Conservation (phyloP, 2,329 filamentous ascomycete species). For the Hypoxylon sp. region DNA sequence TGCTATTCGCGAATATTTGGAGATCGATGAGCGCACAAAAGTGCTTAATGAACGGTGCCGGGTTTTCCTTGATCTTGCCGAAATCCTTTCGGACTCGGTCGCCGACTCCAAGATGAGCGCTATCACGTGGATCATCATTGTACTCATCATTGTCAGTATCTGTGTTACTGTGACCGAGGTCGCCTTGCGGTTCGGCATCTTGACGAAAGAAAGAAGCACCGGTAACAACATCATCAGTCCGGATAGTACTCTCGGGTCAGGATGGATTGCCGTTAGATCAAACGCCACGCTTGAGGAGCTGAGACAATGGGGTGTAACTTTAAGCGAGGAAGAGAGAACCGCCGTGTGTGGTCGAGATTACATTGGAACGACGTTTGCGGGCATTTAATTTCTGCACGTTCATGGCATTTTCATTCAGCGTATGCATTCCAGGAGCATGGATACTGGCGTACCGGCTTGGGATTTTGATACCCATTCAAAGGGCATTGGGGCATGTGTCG, state of each 20-base stretch:
- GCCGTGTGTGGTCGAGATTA: constrained; percentile 51
- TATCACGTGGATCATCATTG: constrained; percentile 98
- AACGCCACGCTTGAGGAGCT: constrained; percentile 52
- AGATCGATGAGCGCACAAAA: constrained; percentile 95
- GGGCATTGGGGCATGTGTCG: constrained; percentile 9
- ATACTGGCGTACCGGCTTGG: constrained; percentile 24
- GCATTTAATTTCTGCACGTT: constrained; percentile 43
- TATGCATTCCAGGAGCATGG: constrained; percentile 24
- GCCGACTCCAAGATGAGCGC: constrained; percentile 94
- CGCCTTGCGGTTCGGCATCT: constrained; percentile 83
- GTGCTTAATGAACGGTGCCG: constrained; percentile 97
- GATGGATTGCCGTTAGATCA: constrained; percentile 45
- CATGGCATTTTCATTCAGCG: constrained; percentile 6
- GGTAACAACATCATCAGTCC: constrained; percentile 26
- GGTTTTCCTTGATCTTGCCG: constrained; percentile 95
- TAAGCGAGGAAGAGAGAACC: constrained; percentile 49
- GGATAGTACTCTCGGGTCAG: constrained; percentile 30
- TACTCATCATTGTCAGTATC: constrained; percentile 92
- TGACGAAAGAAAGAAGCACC: constrained; percentile 62
- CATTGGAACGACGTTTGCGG: constrained; percentile 48
- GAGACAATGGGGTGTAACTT: constrained; percentile 48
- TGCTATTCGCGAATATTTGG: constrained; percentile 95
- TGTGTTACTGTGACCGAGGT: constrained; percentile 93
- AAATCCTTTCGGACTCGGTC: constrained; percentile 92
- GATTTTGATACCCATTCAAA: constrained; percentile 36